Base-by-base conservation (phyloP, 306 rosid species). In the Ziziphus jujuba region DNA sequence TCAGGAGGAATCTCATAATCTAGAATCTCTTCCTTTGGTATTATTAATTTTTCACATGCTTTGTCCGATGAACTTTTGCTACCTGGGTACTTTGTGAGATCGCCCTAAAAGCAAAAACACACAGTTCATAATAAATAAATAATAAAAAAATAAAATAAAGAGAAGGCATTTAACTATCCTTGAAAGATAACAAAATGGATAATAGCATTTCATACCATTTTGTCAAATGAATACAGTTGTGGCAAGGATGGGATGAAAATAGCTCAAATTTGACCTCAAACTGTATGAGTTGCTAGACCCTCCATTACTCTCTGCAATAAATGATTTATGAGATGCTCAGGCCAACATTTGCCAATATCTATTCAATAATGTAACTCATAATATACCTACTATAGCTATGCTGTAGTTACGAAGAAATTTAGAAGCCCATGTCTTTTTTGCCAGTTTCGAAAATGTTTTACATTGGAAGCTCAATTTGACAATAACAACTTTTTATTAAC, bases 1-100 rank as follows among this genome's bases (percentile, higher is more conserved):
- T 75, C 66, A 28, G 89, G 50, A 24, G 86, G 77, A 51, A 84
- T 69, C n/a, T n/a, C n/a, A n/a, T n/a, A n/a, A n/a, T n/a, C n/a
- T n/a, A n/a, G n/a, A n/a, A n/a, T n/a, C n/a, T n/a, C n/a, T n/a
- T n/a, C n/a, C n/a, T n/a, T n/a, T n/a, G n/a, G n/a, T n/a, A n/a
- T n/a, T n/a, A n/a, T n/a, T n/a, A n/a, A n/a, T n/a, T n/a, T n/a
- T n/a, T n/a, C n/a, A n/a, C n/a, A n/a, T n/a, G n/a, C n/a, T n/a
- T n/a, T n/a, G n/a, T n/a, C n/a, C n/a, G n/a, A n/a, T n/a, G n/a
- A n/a, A n/a, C n/a, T n/a, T n/a, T 81, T 63, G 44, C 71, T 53
- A 55, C 59, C 71, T 33, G 86, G 74, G 71, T 50, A 45, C 40
- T 81, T 79, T 16, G 74, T 48, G 80, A 83, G 76, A 34, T 71